A percentile compares a stretch with the other conserved stretches of the same genome.
Conservation (phyloP, 2,329 filamentous ascomycete species). For the Sporothrix dimorphospora region DNA sequence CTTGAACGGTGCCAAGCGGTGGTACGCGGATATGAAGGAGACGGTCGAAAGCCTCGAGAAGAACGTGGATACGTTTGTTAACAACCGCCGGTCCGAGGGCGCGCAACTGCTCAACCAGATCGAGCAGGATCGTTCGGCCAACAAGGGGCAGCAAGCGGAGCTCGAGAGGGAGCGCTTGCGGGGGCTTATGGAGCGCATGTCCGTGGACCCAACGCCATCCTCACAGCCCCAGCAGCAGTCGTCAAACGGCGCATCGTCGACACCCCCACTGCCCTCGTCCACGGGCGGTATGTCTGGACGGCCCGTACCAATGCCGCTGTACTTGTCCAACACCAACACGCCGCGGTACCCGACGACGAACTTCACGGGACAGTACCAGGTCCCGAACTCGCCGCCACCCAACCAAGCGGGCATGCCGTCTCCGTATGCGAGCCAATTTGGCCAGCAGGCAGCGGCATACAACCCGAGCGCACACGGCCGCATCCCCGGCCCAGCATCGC, state of each 20-base stretch:
- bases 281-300: constrained; percentile 37
- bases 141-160: constrained; percentile 66
- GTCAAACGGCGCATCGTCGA: constrained; percentile 10
- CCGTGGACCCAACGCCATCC: constrained; percentile 68
- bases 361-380: constrained; percentile 61
- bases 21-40: constrained; percentile 95
- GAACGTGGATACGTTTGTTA: constrained; percentile 96
- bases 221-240: constrained; percentile 30
- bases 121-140: constrained; percentile 73
- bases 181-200: constrained; percentile 93
- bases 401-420: constrained; percentile 48
- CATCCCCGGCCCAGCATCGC: constrained; percentile 56
- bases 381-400: constrained; percentile 59
- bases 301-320: constrained; percentile 43
- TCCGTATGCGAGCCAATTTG: constrained; percentile 44
- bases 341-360: constrained; percentile 57
- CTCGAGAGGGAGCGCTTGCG: constrained; percentile 83
- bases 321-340: constrained; percentile 42
- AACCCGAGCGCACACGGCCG: constrained; percentile 63
- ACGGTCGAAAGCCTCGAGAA: constrained; percentile 89
- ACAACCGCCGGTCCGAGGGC: constrained; percentile 88
- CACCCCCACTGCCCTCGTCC: constrained; percentile 22
- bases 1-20: constrained; percentile 82
- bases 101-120: constrained; percentile 88
- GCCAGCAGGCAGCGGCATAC: constrained; percentile 51